Percentiles rank a stretch among this genome's conserved stretches.
Conservation (phyloP, 768 basidiomycete species). For the Agrocybe praecox region DNA sequence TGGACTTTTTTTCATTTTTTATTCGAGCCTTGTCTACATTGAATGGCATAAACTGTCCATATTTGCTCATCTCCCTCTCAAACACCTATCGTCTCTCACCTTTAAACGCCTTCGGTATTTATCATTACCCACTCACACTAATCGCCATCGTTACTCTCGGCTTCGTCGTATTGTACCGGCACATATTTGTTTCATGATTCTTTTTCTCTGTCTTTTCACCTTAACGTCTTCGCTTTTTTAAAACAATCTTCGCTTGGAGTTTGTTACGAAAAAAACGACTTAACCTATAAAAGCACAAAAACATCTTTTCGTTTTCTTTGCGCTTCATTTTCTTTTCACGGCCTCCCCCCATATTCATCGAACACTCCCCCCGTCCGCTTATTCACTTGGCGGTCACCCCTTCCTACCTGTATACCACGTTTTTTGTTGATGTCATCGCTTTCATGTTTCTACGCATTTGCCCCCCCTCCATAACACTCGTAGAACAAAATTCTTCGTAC, state of each 20-base stretch:
- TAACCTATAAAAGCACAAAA: slow-evolving; percentile 46
- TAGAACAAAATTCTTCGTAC: slow-evolving; percentile 28
- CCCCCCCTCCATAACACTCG: slow-evolving; percentile 22
- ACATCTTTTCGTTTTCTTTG: slow-evolving; percentile 37
- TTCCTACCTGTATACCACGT: slow-evolving; percentile 17
- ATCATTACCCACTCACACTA: slow-evolving; percentile 33
- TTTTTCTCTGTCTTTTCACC: slow-evolving; percentile 38
- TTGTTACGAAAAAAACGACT: slow-evolving; percentile 7
- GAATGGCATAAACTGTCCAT: slow-evolving; percentile 13
- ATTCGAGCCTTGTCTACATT: slow-evolving; percentile 19
- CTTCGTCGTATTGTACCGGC: slow-evolving; percentile 16
- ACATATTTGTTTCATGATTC: slow-evolving; percentile 25
- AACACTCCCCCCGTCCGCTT: slow-evolving; percentile 1
- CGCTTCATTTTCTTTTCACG: slow-evolving; percentile 36
- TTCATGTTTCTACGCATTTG: slow-evolving; percentile 15
- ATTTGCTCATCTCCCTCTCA: slow-evolving; percentile 14
- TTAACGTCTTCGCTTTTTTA: slow-evolving; percentile 19
- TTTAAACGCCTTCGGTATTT: slow-evolving; percentile 28
- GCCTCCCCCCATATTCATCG: slow-evolving; percentile 22
- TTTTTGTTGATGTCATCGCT: neutral
- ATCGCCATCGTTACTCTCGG: slow-evolving; percentile 25
- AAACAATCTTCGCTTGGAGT: slow-evolving; percentile 9
- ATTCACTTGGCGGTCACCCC: slow-evolving; percentile 24
- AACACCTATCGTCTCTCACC: slow-evolving; percentile 13
- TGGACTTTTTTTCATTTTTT: slow-evolving; percentile 23